Evolutionary conservation across 192 early-diverging fungal species (phyloP).

Genomic region (Rhizoclosmatium globosum): DNA sequence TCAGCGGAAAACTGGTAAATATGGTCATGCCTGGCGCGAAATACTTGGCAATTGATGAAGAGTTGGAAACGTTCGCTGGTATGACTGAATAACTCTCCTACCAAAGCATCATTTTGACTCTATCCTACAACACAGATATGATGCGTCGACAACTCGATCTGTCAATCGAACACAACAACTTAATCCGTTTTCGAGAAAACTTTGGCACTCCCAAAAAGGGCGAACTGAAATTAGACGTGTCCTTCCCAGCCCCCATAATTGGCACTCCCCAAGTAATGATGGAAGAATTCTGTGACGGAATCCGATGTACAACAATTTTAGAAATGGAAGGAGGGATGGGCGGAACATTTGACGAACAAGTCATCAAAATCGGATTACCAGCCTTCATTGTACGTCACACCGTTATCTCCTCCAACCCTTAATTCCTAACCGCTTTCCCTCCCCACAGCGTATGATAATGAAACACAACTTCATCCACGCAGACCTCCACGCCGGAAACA

Average conservation of each 20-base stretch:
- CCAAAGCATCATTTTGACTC: too few relatives aligned
- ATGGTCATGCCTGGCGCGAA: slow-evolving; percentile 74
- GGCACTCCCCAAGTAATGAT: slow-evolving; percentile 72
- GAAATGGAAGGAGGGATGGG: slow-evolving; percentile 57
- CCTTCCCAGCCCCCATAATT: slow-evolving; percentile 70
- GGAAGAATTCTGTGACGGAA: slow-evolving; percentile 80
- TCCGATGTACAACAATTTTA: slow-evolving; percentile 78
- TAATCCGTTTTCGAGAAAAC: slow-evolving; percentile 57
- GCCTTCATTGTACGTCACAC: slow-evolving; percentile 73
- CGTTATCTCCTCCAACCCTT: not conserved
- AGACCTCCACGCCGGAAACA: slow-evolving; percentile 87
- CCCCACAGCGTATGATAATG: slow-evolving; percentile 81
- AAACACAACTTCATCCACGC: slow-evolving; percentile 29
- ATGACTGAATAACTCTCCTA: too few relatives aligned
- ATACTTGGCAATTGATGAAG: slow-evolving; percentile 88
- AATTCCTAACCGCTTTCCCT: slow-evolving; percentile 4
- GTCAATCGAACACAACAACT: slow-evolving; percentile 78
- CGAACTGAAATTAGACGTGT: slow-evolving; percentile 17
- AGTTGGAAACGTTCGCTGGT: slow-evolving; percentile 82
- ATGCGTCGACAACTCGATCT: slow-evolving; percentile 91
- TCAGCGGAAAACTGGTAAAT: slow-evolving; percentile 68
- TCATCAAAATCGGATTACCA: slow-evolving; percentile 82
- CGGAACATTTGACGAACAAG: slow-evolving; percentile 69
- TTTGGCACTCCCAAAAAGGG: slow-evolving; percentile 21
- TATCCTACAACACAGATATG: slow-evolving; percentile 62